phyloP scores from a whole-genome alignment of 2,329 filamentous ascomycete species.

The Rutstroemia sp. region DNA sequence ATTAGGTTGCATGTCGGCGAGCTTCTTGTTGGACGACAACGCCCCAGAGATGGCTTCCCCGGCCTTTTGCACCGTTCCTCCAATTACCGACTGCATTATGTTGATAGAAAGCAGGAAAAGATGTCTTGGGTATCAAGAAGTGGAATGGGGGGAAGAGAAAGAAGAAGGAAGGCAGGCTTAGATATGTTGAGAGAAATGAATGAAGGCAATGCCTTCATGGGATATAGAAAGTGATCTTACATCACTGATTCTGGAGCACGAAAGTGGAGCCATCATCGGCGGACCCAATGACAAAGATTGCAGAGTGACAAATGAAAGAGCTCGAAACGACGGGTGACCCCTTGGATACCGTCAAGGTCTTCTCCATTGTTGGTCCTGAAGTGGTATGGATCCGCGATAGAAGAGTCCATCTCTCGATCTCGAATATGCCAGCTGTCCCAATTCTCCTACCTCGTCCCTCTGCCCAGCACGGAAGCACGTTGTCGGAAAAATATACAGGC shows the following conservation, averaged over 20 bases:
- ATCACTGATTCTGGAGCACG: background rate
- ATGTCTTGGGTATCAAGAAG: background rate
- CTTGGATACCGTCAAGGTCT: too few species aligned
- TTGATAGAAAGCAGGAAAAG: background rate
- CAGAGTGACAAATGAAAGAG: too few species aligned
- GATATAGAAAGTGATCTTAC: background rate
- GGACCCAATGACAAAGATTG: too few species aligned
- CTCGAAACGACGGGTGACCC: too few species aligned
- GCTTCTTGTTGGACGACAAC: conserved; percentile 25
- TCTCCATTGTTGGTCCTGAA: too few species aligned
- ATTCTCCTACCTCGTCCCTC: too few species aligned
- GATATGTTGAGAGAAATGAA: background rate
- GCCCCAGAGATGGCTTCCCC: conserved; percentile 17
- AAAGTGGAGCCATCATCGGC: too few species aligned
- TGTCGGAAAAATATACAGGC: too few species aligned
- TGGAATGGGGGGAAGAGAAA: background rate
- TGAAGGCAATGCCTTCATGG: background rate
- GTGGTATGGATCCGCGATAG: too few species aligned
- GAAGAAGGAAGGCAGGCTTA: background rate
- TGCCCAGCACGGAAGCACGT: too few species aligned
- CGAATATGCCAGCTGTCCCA: too few species aligned
- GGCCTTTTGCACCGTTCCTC: conserved; percentile 15
- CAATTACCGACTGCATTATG: conserved; percentile 6
- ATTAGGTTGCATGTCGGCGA: conserved; percentile 28
- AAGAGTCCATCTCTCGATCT: too few species aligned